Percentiles rank a stretch among this genome's conserved stretches.
These are phyloP conservation scores for Ganoderma lingzhi DNA, from an alignment of 1,284 basidiomycete genomes.

Conservation along the genomic window DNA sequence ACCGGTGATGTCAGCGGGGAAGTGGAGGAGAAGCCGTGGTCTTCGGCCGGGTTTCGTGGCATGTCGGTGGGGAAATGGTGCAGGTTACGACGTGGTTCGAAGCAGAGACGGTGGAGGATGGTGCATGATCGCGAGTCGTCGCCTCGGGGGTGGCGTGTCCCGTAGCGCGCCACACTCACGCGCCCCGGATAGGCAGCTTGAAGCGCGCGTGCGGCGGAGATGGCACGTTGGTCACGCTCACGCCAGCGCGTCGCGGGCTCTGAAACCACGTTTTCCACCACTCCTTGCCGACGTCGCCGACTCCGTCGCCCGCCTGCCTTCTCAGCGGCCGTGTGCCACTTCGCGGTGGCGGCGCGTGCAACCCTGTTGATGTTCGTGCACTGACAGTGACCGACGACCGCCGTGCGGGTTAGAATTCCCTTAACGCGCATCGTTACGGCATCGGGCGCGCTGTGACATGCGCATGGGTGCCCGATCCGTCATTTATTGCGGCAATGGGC, in stretches of 20 bases:
- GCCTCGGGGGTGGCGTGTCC: conserved; percentile 22
- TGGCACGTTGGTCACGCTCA: conserved; percentile 30
- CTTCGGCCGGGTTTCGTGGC: conserved; percentile 17
- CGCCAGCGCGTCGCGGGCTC: conserved; percentile 22
- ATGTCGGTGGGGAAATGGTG: conserved; percentile 1
- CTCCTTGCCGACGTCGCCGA: conserved; percentile 7
- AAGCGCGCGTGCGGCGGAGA: conserved; percentile 22
- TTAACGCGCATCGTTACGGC: not conserved
- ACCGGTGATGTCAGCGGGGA: conserved; percentile 35
- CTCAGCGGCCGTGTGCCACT: not conserved
- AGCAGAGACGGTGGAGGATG: conserved; percentile 16
- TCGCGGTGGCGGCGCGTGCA: conserved; percentile 1
- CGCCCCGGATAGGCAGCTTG: conserved; percentile 26
- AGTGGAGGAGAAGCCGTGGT: conserved; percentile 24
- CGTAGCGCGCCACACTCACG: conserved; percentile 7
- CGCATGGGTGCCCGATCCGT: conserved; percentile 2
- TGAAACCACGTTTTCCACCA: not conserved
- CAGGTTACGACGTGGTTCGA: conserved; percentile 21
- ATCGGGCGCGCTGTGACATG: not conserved
- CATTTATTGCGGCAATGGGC: not conserved
- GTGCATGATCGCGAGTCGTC: conserved; percentile 12
- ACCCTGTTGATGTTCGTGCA: not conserved
- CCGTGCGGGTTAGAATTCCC: not conserved
- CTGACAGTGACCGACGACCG: not conserved
- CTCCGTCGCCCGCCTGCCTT: not conserved